Percentiles rank a stretch among this genome's conserved stretches.
Evolutionary conservation across 148 eudicot genomes (phyloP).

Genomic region (Chenopodium quinoa): DNA sequence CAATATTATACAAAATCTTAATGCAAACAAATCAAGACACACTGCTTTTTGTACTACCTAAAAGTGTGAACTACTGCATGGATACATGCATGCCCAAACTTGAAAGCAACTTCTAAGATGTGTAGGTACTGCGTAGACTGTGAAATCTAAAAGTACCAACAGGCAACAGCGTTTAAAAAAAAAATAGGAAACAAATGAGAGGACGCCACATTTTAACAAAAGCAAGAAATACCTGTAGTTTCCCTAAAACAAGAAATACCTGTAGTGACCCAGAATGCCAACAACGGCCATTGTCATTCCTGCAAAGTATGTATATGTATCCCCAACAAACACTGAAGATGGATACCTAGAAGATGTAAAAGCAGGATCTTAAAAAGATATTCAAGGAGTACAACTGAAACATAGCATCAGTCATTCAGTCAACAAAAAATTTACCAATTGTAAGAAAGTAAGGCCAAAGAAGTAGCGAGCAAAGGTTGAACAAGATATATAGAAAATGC

Average conservation of each 20-base stretch:
- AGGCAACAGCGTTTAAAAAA: too few relatives aligned
- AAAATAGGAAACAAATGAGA: neutral
- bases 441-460: conserved; percentile 82
- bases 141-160: too few relatives aligned
- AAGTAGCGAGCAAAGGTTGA: conserved; percentile 93
- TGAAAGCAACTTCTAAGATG: neutral
- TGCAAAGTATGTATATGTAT: conserved; percentile 93
- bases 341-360: conserved; percentile 62
- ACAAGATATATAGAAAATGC: conserved; percentile 95
- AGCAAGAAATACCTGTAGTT: conserved; percentile 4
- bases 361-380: neutral
- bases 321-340: conserved; percentile 98
- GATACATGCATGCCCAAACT: conserved; percentile 7
- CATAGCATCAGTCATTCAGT: neutral
- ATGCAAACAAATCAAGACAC: neutral
- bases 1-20: neutral
- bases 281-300: conserved; percentile 99
- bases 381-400: neutral
- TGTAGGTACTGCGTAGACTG: neutral
- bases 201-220: conserved; percentile 7
- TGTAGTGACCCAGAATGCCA: conserved; percentile 93
- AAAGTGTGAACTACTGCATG: neutral
- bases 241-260: conserved; percentile 36
- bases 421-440: conserved; percentile 54
- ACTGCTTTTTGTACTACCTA: neutral